Evolutionary conservation across 768 basidiomycete genomes (phyloP).

Genomic region (Lentinula aciculospora): DNA sequence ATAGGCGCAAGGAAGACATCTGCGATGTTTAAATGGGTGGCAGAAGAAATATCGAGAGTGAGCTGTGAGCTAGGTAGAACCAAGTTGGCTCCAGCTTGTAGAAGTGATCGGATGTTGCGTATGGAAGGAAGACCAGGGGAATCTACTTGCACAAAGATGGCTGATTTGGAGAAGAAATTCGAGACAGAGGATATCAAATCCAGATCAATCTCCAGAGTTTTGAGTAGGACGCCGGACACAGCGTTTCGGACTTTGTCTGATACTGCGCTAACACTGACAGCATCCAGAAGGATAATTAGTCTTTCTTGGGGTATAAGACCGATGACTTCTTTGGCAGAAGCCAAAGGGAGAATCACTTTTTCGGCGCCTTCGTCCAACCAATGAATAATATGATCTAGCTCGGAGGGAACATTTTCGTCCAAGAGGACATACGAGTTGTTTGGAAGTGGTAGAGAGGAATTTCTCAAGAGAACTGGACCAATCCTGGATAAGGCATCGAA

Average conservation of each 20-base stretch:
- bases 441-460: conserved; percentile 24
- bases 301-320: conserved; percentile 66
- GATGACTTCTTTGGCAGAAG: conserved; percentile 62
- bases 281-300: conserved; percentile 72
- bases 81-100: conserved; percentile 52
- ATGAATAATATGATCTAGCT: conserved; percentile 50
- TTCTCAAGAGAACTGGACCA: conserved; percentile 64
- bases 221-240: conserved; percentile 77
- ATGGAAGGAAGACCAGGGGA: conserved; percentile 47
- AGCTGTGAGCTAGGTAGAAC: conserved; percentile 72
- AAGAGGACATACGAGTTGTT: conserved; percentile 48
- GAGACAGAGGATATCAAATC: conserved; percentile 77
- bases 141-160: conserved; percentile 56
- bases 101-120: conserved; percentile 55
- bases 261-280: conserved; percentile 66
- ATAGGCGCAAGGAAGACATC: conserved; percentile 85
- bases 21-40: conserved; percentile 61
- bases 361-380: conserved; percentile 76
- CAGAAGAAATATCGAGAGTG: conserved; percentile 48
- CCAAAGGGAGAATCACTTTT: conserved; percentile 70
- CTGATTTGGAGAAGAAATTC: conserved; percentile 60
- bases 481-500: conserved; percentile 64
- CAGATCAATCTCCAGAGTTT: conserved; percentile 63
- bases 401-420: conserved; percentile 39
- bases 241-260: conserved; percentile 68